Base-by-base conservation (phyloP, 1,284 basidiomycete genomes). In the Blastosporella zonata region DNA sequence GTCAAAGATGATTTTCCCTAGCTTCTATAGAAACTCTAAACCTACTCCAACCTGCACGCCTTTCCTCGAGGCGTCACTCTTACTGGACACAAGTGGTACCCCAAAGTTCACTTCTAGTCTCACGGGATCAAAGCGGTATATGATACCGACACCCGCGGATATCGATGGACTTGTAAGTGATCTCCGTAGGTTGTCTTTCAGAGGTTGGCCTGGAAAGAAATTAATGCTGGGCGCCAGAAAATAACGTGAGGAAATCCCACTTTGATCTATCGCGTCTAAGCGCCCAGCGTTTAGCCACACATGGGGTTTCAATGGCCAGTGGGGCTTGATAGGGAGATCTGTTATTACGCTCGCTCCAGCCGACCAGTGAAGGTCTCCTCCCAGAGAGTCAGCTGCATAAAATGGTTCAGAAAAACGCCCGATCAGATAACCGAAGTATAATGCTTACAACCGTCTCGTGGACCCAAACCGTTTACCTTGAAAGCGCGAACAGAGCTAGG, bases 1-100 rank as follows among this genome's bases (percentile, higher is more conserved):
- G n/a, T n/a, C n/a, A n/a, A n/a, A n/a, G n/a, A n/a, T n/a, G n/a
- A n/a, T n/a, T n/a, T n/a, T n/a, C n/a, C n/a, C n/a, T 33, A 7
- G 12, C 3, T 29, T 25, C 38, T 71, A 89, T 62, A 90, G 60
- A 63, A 89, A 96, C 59, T 95, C 91, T 48, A 99, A 66, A 0
- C 96, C 97, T 53, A 99, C 82, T 2, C 97, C 96, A 20, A 97
- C 80, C 63, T 97, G 93, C 39, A 98, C 72, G 0, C 96, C 97
- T 56, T 85, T 84, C 47, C 87, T 76, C 41, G 75, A 64, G 1
- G 85, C 82, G 67, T 99, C 96, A 41, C 85, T 85, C 58, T 77
- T 81, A 39, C 83, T 82, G 1, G 85, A 84, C 0, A 88, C 78
- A 1, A 99, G 70, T 1, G 96, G 96, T 43, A 98, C 78, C 2